Evolutionary conservation across 495 filamentous ascomycete genomes (phyloP).

Genomic region (Melanomma pulvis-pyrius): DNA sequence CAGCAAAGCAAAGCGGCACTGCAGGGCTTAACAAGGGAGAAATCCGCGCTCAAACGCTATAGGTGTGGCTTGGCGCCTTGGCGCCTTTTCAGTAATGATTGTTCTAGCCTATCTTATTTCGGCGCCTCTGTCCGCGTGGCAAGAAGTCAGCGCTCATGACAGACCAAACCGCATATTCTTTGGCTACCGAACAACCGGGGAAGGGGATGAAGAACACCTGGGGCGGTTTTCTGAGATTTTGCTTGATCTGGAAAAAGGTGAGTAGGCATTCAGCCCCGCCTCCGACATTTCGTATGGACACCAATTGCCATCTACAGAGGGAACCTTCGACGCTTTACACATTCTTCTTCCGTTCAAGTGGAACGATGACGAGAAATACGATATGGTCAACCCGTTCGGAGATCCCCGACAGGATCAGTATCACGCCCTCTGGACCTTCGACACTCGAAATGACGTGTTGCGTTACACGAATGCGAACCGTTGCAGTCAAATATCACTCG

Average conservation of each 20-base stretch:
- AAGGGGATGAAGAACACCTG: conserved; percentile 26
- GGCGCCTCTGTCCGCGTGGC: conserved; percentile 15
- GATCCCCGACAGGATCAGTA: conserved; percentile 20
- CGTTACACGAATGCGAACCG: conserved; percentile 22
- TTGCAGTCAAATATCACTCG: conserved; percentile 25
- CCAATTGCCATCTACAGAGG: conserved; percentile 19
- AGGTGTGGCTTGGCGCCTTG: neutral
- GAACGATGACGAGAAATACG: conserved; percentile 23
- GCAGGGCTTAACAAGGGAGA: neutral
- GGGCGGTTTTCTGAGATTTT: conserved; percentile 21
- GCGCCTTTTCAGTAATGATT: conserved; percentile 2
- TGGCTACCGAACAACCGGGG: conserved; percentile 12
- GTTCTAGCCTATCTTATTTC: conserved; percentile 28
- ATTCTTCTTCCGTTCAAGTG: conserved; percentile 23
- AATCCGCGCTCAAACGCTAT: neutral
- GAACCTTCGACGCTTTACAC: conserved; percentile 26
- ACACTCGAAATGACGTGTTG: conserved; percentile 24
- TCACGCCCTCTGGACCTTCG: conserved; percentile 29
- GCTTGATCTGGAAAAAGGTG: conserved; percentile 23
- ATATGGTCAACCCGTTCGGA: conserved; percentile 20
- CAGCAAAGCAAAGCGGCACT: neutral
- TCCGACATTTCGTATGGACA: conserved; percentile 7
- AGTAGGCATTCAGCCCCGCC: conserved; percentile 12
- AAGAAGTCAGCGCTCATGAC: conserved; percentile 19
- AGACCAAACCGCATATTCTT: conserved; percentile 20